phyloP scores from a whole-genome alignment of 2,329 filamentous ascomycete species.

The Arthroderma uncinatum region DNA sequence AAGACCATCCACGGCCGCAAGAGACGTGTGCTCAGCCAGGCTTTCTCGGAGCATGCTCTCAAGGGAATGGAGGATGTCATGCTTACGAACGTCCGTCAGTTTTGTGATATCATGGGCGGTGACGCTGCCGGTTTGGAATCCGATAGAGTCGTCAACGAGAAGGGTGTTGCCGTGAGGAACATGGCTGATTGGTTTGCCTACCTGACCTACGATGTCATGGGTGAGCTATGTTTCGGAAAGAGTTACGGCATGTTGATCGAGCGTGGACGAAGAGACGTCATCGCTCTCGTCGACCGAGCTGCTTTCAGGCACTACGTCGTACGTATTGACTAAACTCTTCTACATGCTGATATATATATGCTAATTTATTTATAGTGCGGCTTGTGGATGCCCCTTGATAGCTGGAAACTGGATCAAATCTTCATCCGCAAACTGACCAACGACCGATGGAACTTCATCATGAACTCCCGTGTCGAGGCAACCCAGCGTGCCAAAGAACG shows the following conservation, averaged over 20 bases:
- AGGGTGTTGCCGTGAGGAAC: conserved; percentile 15
- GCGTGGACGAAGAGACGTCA: conserved; percentile 48
- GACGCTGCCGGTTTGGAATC: conserved; percentile 15
- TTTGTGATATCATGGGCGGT: conserved; percentile 12
- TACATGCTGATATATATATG: conserved; percentile 13
- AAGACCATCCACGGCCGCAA: conserved; percentile 17
- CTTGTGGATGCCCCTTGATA: conserved; percentile 13
- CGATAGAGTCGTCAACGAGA: conserved; percentile 9
- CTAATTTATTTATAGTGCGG: conserved; percentile 16
- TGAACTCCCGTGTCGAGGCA: conserved; percentile 28
- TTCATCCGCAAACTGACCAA: conserved; percentile 16
- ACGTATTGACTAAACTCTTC: conserved; percentile 48
- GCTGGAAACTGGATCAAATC: conserved; percentile 14
- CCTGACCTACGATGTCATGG: conserved; percentile 29
- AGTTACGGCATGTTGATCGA: conserved; percentile 34
- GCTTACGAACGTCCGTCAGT: conserved; percentile 14
- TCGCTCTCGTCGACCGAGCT: conserved; percentile 55
- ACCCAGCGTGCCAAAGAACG: conserved; percentile 28
- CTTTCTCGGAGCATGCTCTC: conserved; percentile 23
- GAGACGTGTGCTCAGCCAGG: conserved; percentile 21
- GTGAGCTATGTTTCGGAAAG: conserved; percentile 28
- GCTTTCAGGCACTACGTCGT: conserved; percentile 43
- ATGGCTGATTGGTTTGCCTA: conserved; percentile 24
- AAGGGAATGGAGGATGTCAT: conserved; percentile 17
- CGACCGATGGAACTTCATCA: conserved; percentile 15